Conservation (phyloP, 352 stramenopile species). For the Plasmopara halstedii region DNA sequence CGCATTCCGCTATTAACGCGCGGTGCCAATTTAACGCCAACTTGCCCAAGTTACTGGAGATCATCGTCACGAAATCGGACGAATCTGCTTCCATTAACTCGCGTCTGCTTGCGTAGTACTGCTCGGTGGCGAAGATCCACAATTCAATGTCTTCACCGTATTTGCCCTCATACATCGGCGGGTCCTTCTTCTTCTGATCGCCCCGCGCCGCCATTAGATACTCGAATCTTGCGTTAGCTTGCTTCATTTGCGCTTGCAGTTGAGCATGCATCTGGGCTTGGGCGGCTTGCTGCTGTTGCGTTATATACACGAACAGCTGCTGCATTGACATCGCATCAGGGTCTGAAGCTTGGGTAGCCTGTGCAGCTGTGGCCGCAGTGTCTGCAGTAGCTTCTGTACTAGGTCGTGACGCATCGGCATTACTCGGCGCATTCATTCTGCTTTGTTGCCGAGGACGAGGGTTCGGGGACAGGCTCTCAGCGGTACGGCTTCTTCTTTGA, state of each 20-base stretch:
- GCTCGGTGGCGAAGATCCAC: conserved; percentile 7
- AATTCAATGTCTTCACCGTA: conserved; percentile 6
- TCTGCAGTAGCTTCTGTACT: background rate
- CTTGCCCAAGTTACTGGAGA: conserved; percentile 11
- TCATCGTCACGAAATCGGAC: conserved; percentile 7
- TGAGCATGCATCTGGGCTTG: background rate
- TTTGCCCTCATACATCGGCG: conserved; percentile 3
- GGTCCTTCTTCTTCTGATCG: conserved; percentile 1
- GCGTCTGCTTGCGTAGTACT: conserved; percentile 6
- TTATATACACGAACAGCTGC: background rate
- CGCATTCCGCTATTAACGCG: conserved; percentile 5
- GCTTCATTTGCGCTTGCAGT: background rate
- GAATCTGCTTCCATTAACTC: conserved; percentile 5
- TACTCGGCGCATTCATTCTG: background rate
- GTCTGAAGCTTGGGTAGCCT: background rate
- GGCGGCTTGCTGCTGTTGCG: background rate
- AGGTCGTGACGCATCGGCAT: too few relatives aligned
- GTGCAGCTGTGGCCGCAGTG: background rate
- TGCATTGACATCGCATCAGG: background rate
- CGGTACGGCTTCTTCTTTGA: background rate
- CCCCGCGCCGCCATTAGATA: background rate
- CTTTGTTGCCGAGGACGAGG: background rate
- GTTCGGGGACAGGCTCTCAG: background rate
- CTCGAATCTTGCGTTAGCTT: background rate
- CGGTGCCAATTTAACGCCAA: conserved; percentile 11